phyloP scores from a whole-genome alignment of 2,329 filamentous ascomycete genomes.

The Pochonia chlamydosporia region DNA sequence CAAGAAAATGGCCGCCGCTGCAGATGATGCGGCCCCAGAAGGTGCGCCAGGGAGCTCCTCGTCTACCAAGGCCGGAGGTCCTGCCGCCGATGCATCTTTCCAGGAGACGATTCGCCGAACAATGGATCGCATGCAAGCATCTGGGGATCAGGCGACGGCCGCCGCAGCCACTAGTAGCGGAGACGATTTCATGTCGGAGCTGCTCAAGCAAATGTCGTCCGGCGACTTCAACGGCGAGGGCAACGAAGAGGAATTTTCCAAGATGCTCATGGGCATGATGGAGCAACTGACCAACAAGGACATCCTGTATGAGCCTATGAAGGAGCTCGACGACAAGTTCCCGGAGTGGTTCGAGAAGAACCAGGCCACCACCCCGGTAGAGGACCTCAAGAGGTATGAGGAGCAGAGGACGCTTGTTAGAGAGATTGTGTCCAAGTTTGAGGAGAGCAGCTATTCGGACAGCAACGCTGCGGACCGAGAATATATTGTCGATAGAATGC shows the following conservation, averaged over 20 bases:
- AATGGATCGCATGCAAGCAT: constrained; percentile 93
- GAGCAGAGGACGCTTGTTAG: constrained; percentile 72
- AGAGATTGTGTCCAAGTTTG: constrained; percentile 87
- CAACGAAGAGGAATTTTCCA: constrained; percentile 79
- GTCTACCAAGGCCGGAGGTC: constrained; percentile 24
- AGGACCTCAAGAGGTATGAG: constrained; percentile 74
- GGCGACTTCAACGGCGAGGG: constrained; percentile 56
- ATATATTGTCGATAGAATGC: constrained; percentile 96
- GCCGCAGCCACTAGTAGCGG: constrained; percentile 61
- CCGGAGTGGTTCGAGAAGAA: constrained; percentile 84
- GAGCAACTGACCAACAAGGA: constrained; percentile 98
- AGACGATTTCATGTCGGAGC: constrained; percentile 83
- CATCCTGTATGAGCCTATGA: constrained; percentile 97
- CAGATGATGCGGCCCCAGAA: constrained; percentile 12
- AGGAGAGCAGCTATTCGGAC: constrained; percentile 75
- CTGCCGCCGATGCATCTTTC: constrained; percentile 57
- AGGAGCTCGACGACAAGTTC: constrained; percentile 90
- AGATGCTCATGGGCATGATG: constrained; percentile 98
- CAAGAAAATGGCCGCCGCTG: constrained; percentile 59
- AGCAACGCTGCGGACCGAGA: constrained; percentile 75
- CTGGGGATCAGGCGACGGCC: constrained; percentile 77
- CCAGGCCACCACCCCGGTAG: constrained; percentile 54
- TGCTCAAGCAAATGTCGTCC: constrained; percentile 73
- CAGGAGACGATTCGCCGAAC: constrained; percentile 89
- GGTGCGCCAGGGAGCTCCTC: constrained; percentile 12